Base-by-base conservation (phyloP, 2,329 filamentous ascomycete species). In the Verticillium klebahnii region DNA sequence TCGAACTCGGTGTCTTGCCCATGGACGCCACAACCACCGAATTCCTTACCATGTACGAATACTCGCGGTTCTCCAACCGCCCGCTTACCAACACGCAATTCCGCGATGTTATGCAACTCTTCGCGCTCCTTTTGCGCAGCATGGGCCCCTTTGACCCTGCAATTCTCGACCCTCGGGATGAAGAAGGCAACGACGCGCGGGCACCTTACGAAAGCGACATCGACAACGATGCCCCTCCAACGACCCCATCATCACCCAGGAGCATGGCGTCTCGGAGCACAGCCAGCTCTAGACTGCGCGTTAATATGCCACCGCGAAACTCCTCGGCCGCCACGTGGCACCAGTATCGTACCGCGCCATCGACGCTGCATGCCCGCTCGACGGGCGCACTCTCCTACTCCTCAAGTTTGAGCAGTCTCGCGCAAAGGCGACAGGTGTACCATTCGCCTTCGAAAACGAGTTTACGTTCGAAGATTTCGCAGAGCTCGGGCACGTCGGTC, bases 11-110 rank as follows among this genome's bases (percentile, higher is more conserved):
- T 3, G 84, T 96, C 5, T 69, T 89, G n/a, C 70, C 71, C 23
- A 69, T 77, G 58, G 72, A 73, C 34, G 62, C 78, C 2, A 73
- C 73, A 2, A 88, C 72, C 67, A 81, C 66, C 72, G 86, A 73
- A 65, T 99, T 98, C 71, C 77, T 97, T 23, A 75, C 82, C 1
- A 78, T 85, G 23, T 99, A 97, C 75, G 95, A 98, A 76, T 81
- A 85, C 62, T 92, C 93, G 2, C 88, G 94, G 50, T 99, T 96
- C 77, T 93, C 91, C 2, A 85, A 84, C 0, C 78, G 80, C 5
- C 84, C 89, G 1, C 78, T 97, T 4, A 83, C 85, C 2, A 89
- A 93, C 67, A 70, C 76, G 0, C 83, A 89, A 59, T 98, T 99
- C 72, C 83, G 90, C 40, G 78, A 83, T 25, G 79, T 97, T 34